A percentile compares a stretch with the other conserved stretches of the same genome.
Conservation (phyloP, 768 basidiomycete species). For the Amanita thiersii region DNA sequence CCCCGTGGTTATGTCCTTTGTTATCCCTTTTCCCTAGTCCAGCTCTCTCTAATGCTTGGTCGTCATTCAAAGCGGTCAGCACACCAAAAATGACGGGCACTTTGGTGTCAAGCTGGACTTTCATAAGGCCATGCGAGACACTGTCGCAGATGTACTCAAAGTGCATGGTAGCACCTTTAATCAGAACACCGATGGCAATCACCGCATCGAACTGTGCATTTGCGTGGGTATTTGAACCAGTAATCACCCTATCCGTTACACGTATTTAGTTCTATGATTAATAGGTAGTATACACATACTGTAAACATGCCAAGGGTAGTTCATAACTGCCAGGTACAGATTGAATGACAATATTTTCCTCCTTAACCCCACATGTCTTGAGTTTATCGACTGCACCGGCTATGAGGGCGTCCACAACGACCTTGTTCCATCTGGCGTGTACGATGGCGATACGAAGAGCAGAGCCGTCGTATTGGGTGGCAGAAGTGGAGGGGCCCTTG, state of each 20-base stretch:
- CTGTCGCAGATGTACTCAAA: conserved; percentile 98
- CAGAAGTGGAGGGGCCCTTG: conserved; percentile 67
- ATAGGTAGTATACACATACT: conserved; percentile 39
- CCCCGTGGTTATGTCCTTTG: conserved; percentile 94
- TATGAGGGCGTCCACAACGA: conserved; percentile 80
- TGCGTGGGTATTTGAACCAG: conserved; percentile 78
- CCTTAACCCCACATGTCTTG: conserved; percentile 79
- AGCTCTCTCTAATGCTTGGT: conserved; percentile 93
- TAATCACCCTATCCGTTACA: conserved; percentile 60
- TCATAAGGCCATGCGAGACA: conserved; percentile 92
- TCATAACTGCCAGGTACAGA: conserved; percentile 95
- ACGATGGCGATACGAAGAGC: conserved; percentile 83
- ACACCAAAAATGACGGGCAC: conserved; percentile 96
- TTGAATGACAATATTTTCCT: conserved; percentile 83
- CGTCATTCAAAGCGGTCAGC: conserved; percentile 84
- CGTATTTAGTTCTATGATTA: background rate
- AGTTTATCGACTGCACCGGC: conserved; percentile 74
- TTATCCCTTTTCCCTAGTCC: conserved; percentile 64
- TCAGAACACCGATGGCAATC: conserved; percentile 95
- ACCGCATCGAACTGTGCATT: conserved; percentile 85
- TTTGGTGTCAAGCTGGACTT: conserved; percentile 86
- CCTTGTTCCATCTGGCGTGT: conserved; percentile 93
- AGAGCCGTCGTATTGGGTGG: conserved; percentile 69
- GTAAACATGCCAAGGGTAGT: conserved; percentile 79
- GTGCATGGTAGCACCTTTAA: conserved; percentile 98